Percentiles rank a stretch among this genome's conserved stretches.
phyloP scores from a whole-genome alignment of 768 basidiomycete species.

The Tulasnella calospora region DNA sequence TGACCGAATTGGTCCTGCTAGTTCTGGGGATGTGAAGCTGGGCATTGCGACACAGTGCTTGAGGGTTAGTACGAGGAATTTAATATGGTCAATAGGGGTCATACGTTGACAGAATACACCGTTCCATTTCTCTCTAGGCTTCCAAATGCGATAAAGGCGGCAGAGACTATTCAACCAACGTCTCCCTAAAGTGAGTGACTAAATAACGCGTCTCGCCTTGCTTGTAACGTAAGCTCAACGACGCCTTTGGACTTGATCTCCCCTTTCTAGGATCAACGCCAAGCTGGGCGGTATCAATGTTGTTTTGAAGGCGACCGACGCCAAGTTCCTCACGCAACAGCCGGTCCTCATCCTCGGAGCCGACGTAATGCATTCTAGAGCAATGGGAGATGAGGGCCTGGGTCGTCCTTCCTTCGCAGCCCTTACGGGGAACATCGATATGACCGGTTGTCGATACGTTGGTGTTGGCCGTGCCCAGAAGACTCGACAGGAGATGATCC shows the following conservation, averaged over 20 bases:
- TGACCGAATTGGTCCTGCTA: slow-evolving; percentile 32
- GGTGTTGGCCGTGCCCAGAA: slow-evolving; percentile 61
- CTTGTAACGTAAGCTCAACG: background rate
- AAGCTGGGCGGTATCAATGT: slow-evolving; percentile 81
- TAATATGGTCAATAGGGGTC: too few species aligned
- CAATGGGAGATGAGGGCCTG: slow-evolving; percentile 57
- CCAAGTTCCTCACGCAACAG: slow-evolving; percentile 56
- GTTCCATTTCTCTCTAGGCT: background rate
- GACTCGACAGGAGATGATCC: slow-evolving; percentile 69
- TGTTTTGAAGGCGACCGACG: slow-evolving; percentile 64
- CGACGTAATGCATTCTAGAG: slow-evolving; percentile 46
- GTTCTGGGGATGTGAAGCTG: slow-evolving; percentile 67
- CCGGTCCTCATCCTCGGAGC: slow-evolving; percentile 71
- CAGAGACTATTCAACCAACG: slow-evolving; percentile 74
- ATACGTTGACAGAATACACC: too few species aligned
- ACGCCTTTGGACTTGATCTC: slow-evolving; percentile 1
- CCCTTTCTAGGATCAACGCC: slow-evolving; percentile 52
- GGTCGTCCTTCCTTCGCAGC: slow-evolving; percentile 66
- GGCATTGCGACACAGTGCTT: slow-evolving; percentile 79
- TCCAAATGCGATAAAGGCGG: slow-evolving; percentile 39
- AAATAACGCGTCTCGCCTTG: background rate
- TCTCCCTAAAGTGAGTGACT: slow-evolving; percentile 58
- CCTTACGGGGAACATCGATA: slow-evolving; percentile 75
- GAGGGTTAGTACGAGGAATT: slow-evolving; percentile 36
- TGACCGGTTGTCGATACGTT: slow-evolving; percentile 64